phyloP scores from a whole-genome alignment of 1,284 basidiomycete genomes.

The Leccinum fallax region DNA sequence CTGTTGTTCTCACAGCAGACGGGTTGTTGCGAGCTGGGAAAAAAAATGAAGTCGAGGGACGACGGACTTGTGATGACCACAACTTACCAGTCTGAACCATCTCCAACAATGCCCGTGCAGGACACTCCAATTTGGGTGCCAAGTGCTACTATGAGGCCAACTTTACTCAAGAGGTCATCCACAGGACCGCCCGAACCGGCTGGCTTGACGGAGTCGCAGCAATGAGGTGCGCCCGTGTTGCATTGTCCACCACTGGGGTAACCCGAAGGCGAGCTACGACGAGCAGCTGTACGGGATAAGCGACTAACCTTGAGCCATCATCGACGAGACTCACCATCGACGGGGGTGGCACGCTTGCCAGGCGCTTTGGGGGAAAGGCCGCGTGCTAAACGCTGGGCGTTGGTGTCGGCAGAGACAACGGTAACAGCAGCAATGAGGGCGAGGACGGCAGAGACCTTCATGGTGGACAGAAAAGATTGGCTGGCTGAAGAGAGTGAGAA shows the following conservation, averaged over 20 bases:
- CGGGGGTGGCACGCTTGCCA: conserved; percentile 19
- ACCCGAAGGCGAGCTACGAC: conserved; percentile 31
- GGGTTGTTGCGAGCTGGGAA: conserved; percentile 39
- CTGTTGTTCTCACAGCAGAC: conserved; percentile 48
- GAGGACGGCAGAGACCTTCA: conserved; percentile 48
- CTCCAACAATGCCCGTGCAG: conserved; percentile 41
- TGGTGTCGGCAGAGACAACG: conserved; percentile 45
- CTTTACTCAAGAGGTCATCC: neutral
- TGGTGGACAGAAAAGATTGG: conserved; percentile 19
- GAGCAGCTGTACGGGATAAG: conserved; percentile 30
- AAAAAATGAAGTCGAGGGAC: neutral
- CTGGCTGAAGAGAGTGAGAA: neutral
- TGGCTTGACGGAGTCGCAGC: conserved; percentile 39
- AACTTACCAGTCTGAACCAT: conserved; percentile 39
- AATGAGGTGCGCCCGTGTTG: conserved; percentile 41
- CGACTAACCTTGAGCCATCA: neutral
- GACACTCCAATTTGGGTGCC: conserved; percentile 34
- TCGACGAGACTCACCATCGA: conserved; percentile 20
- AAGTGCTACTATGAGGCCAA: neutral
- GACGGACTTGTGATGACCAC: fast-evolving
- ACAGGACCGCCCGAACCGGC: conserved; percentile 8
- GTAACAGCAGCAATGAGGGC: conserved; percentile 39
- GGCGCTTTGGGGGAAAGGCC: conserved; percentile 45
- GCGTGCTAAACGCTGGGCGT: conserved; percentile 52
- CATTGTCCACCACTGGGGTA: conserved; percentile 31